These are phyloP conservation scores for Trichoderma orchidacearum DNA, from an alignment of 495 filamentous ascomycete genomes.

Conservation along the genomic window DNA sequence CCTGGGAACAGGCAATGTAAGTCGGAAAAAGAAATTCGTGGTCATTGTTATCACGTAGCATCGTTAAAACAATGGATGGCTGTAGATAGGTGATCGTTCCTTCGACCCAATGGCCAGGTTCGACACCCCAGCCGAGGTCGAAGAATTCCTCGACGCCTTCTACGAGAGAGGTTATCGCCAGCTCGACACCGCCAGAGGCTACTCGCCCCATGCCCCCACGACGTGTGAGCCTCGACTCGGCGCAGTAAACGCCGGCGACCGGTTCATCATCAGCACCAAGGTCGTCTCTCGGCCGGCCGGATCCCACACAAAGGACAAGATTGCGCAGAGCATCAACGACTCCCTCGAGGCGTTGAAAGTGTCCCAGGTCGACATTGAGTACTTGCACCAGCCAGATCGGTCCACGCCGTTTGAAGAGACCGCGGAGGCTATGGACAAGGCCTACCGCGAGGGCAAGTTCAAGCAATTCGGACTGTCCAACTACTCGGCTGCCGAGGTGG, in stretches of 20 bases:
- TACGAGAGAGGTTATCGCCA: constrained; percentile 64
- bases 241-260: neutral
- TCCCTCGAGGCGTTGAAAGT: constrained; percentile 11
- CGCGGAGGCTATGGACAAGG: constrained; percentile 58
- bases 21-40: neutral
- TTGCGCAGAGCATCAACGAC: constrained; percentile 11
- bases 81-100: constrained; percentile 8
- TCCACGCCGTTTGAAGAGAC: constrained; percentile 68
- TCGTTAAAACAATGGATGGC: neutral
- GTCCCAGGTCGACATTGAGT: constrained; percentile 12
- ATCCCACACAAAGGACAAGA: constrained; percentile 9
- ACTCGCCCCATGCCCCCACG: constrained; percentile 18
- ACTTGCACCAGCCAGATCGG: constrained; percentile 36
- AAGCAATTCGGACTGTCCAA: constrained; percentile 73
- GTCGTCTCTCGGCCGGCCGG: constrained; percentile 7
- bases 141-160: constrained; percentile 43
- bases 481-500: constrained; percentile 81
- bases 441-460: constrained; percentile 84
- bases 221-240: constrained; percentile 14
- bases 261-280: constrained; percentile 15
- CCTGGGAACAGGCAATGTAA: constrained; percentile 7
- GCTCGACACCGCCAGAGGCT: constrained; percentile 66
- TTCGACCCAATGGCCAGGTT: constrained; percentile 5
- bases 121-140: constrained; percentile 9
- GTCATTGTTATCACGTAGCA: neutral